Conservation (phyloP, 2,329 filamentous ascomycete species). For the Huntiella abstrusa region DNA sequence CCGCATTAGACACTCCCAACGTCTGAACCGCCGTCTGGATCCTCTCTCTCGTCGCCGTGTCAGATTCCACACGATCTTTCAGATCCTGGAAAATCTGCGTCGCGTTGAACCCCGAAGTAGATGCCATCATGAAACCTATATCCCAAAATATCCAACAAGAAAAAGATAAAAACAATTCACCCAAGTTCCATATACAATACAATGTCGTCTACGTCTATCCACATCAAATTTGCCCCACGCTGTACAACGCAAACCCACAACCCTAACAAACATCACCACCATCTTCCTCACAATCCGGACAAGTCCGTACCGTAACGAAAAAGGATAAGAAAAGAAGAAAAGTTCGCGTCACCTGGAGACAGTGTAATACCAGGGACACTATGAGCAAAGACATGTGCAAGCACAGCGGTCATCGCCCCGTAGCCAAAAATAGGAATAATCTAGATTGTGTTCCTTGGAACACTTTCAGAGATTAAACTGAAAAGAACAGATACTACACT, state of each 20-base stretch:
- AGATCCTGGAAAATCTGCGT: slow-evolving; percentile 8
- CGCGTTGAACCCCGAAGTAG: slow-evolving; percentile 3
- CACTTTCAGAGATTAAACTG: slow-evolving; percentile 91
- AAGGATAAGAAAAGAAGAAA: slow-evolving; percentile 14
- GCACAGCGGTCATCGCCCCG: slow-evolving; percentile 12
- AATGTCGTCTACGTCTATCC: not conserved
- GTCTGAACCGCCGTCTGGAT: slow-evolving; percentile 7
- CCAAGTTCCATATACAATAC: not conserved
- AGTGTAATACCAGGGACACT: slow-evolving; percentile 25
- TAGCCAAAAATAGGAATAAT: slow-evolving; percentile 58
- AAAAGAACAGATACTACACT: slow-evolving; percentile 97
- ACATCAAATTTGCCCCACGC: not conserved
- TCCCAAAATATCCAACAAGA: not conserved
- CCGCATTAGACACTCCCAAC: slow-evolving; percentile 5
- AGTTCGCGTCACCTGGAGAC: slow-evolving; percentile 26
- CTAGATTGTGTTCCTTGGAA: slow-evolving; percentile 52
- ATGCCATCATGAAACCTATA: not conserved
- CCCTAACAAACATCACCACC: not conserved
- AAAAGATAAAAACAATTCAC: not conserved
- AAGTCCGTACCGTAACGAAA: slow-evolving; percentile 24
- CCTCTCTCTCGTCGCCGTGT: slow-evolving; percentile 3
- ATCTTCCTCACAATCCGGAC: slow-evolving; percentile 23
- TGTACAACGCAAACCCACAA: not conserved
- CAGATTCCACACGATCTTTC: slow-evolving; percentile 3
- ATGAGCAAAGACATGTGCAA: slow-evolving; percentile 11